Conservation (phyloP, 129 eudicot species). For the Escallonia herrerae region DNA sequence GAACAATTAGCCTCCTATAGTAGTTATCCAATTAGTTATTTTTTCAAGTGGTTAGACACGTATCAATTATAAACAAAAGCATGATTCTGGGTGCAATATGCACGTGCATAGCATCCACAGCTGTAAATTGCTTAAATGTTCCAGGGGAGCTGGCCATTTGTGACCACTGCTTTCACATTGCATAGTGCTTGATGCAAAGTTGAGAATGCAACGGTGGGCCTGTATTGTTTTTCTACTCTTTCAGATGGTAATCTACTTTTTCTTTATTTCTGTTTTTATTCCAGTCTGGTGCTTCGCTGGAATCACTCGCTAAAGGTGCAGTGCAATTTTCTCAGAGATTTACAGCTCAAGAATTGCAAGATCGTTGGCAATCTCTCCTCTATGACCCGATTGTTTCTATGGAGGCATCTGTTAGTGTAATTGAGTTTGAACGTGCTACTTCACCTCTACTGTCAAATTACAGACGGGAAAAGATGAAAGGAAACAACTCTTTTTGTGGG, state of each 20-base stretch:
- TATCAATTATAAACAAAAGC: too few species aligned
- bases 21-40: too few species aligned
- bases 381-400: slow-evolving; percentile 47
- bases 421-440: slow-evolving; percentile 35
- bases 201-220: too few species aligned
- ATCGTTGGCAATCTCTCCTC: slow-evolving; percentile 63
- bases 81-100: too few species aligned
- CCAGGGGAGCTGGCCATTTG: background rate
- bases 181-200: too few species aligned
- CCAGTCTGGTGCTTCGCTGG: slow-evolving; percentile 66
- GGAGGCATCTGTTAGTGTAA: slow-evolving; percentile 45
- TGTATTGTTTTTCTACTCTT: too few species aligned
- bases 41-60: too few species aligned
- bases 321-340: slow-evolving; percentile 54
- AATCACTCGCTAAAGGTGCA: slow-evolving; percentile 68
- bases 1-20: too few species aligned
- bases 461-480: slow-evolving; percentile 14
- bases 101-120: too few species aligned
- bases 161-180: background rate
- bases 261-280: background rate
- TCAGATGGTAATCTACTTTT: background rate
- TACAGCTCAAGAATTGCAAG: slow-evolving; percentile 48
- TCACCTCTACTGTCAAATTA: slow-evolving; percentile 13
- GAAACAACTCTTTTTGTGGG: slow-evolving; percentile 9
- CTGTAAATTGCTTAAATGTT: too few species aligned